Base-by-base conservation (phyloP, 305 asterid species). In the Fraxinus floribunda region DNA sequence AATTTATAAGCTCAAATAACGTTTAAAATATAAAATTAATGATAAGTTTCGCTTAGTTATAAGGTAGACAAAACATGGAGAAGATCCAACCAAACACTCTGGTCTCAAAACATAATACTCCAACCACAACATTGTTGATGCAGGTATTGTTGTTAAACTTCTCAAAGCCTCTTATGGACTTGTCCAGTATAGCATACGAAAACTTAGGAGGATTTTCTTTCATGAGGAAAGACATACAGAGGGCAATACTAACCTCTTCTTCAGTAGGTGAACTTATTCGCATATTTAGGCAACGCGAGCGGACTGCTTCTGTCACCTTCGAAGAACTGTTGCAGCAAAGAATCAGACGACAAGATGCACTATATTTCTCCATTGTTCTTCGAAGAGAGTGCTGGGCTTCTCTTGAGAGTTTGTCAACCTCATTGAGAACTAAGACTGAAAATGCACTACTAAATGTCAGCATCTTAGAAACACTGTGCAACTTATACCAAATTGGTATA, bases 381-480 rank as follows among this genome's bases (percentile, higher is more conserved):
- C 98, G 90, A 35, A 96, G 98, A 82, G 99, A 96, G 86, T 96
- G 98, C 30, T 96, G 99, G 83, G 98, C 99, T 92, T 96, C 99
- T 88, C 98, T 91, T 71, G 98, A 96, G 86, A 96, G 97, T 83
- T 91, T 96, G 91, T 96, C 98, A 60, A 96, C 99, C 88, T 96
- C 99, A 90, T 96, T 94, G 80, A 94, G 90, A 86, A 96, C 97
- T 34, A 96, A 88, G 41, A 96, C 99, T 96, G 92, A 83, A 70
- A 86, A 83, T 24, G 44, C 82, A 80, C 66, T 79, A 83, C 26
- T 35, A 15, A 11, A 85, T 83, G 70, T 83, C 80, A 89, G 86
- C 79, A 83, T 74, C 34, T 55, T 20, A 84, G 78, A 84, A 78
- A 78, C 38, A 68, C 64, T 46, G 46, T 78, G 75, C 35, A 84